Evolutionary conservation across 177 flowering plant species (phyloP).

Genomic region (Vitis hybrid): DNA sequence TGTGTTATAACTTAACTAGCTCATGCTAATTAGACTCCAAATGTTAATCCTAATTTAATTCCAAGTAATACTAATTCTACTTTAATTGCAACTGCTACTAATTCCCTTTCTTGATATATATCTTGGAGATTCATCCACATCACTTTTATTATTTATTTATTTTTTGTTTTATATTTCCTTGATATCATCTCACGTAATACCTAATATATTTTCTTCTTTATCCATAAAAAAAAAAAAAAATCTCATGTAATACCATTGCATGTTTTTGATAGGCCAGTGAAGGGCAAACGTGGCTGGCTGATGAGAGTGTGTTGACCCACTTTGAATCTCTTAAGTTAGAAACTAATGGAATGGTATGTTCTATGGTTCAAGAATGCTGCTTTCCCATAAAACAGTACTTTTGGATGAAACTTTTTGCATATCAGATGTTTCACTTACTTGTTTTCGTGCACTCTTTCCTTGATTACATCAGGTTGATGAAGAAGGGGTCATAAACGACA

Average conservation of each 20-base stretch:
- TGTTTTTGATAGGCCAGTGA: slow-evolving; percentile 37
- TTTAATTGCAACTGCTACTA: no score
- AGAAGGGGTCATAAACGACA: slow-evolving; percentile 49
- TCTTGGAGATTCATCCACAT: no score
- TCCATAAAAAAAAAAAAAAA: background rate
- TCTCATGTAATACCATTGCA: slow-evolving; percentile 10
- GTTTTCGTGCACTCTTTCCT: slow-evolving; percentile 1
- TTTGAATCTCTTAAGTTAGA: slow-evolving; percentile 78
- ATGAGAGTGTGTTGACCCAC: slow-evolving; percentile 58
- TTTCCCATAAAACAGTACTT: background rate
- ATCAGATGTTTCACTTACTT: slow-evolving; percentile 11
- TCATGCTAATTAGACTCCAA: no score
- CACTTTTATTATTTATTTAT: no score
- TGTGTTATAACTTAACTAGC: no score
- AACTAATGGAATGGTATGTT: slow-evolving; percentile 50
- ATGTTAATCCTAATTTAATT: no score
- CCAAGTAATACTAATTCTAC: no score
- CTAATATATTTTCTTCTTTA: background rate
- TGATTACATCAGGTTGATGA: slow-evolving; percentile 37
- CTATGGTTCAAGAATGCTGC: background rate
- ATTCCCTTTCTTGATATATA: no score
- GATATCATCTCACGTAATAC: background rate
- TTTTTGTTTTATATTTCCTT: background rate
- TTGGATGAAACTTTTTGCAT: background rate
- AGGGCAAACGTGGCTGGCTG: slow-evolving; percentile 74